Base-by-base conservation (phyloP, 1,284 basidiomycete species). In the Volvariella volvacea region DNA sequence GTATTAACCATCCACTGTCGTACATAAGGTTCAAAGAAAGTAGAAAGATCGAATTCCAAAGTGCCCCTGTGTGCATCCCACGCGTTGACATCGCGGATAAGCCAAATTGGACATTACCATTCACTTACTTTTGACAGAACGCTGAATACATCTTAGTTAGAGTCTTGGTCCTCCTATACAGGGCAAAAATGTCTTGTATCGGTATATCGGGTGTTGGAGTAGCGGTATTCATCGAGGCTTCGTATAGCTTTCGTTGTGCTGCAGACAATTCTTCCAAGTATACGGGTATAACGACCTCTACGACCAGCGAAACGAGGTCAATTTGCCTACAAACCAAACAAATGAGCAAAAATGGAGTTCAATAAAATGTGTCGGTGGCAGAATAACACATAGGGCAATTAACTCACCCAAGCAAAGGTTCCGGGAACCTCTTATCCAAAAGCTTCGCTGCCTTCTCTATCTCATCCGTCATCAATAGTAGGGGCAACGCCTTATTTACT, bases 1-100 rank as follows among this genome's bases (percentile, higher is more conserved):
- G 92, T 96, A 49, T 86, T 84, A n/a, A 80, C 59, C 6, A 99
- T 67, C 95, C 95, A 99, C 50, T 88, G 81, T 3, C 81, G 75
- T 8, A 98, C 88, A 60, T 92, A 92, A 1, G 88, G 82, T 60
- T 90, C 87, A 57, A 98, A 98, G 66, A 90, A 91, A 2, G 66
- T 68, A 6, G 77, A 73, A 15, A 88, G 62, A 48, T 89, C 75
- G 52, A 91, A 87, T n/a, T 74, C 67, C 15, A 81, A 55, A 16
- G 73, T 69, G 3, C 71, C 72, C 1, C 62, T 64, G 31, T 39
- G 28, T 7, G 21, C 16, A 25, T 15, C 17, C 12, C 16, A 4
- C 14, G 22, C 31, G 31, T 20, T 20, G 12, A 21, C 17, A 14
- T 33, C 9, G 15, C 36, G 16, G 37, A 22, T 30, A 34, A 42